These are phyloP conservation scores for Millerozyma acaciae DNA, from an alignment of 805 yeast species.

Conservation along the genomic window DNA sequence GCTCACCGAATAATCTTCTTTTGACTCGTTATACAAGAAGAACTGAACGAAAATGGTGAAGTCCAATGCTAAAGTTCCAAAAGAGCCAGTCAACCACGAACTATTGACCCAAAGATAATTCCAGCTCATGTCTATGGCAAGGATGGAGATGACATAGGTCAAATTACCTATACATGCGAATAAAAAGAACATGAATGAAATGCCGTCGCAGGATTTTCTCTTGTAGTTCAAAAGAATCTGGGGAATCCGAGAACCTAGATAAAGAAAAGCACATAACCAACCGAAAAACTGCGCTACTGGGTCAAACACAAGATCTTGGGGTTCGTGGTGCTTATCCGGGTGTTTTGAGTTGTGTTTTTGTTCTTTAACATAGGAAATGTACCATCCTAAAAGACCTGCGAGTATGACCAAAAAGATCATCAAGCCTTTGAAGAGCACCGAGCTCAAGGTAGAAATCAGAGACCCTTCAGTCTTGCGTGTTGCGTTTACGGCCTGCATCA, in stretches of 20 bases:
- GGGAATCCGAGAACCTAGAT: constrained; percentile 87
- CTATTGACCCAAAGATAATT: constrained; percentile 76
- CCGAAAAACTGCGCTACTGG: constrained; percentile 86
- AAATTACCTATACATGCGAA: constrained; percentile 94
- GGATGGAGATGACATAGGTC: constrained; percentile 83
- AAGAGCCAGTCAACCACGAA: constrained; percentile 89
- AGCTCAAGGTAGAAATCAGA: constrained; percentile 16
- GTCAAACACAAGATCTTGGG: constrained; percentile 57
- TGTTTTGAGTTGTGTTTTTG: constrained; percentile 25
- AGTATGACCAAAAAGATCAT: constrained; percentile 65
- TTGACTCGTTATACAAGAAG: constrained; percentile 58
- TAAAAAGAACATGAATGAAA: constrained; percentile 85
- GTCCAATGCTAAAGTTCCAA: constrained; percentile 83
- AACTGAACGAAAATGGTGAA: constrained; percentile 82
- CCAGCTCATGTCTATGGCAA: constrained; percentile 67
- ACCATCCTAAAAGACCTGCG: constrained; percentile 89
- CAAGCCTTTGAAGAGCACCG: constrained; percentile 30
- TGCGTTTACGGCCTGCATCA: background rate
- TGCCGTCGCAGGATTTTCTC: constrained; percentile 92
- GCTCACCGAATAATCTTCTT: background rate
- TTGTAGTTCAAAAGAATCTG: constrained; percentile 82
- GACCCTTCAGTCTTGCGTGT: background rate
- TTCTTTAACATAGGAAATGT: constrained; percentile 53
- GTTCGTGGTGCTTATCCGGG: constrained; percentile 22
- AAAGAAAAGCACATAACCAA: constrained; percentile 67